Evolutionary conservation across 1,284 basidiomycete genomes (phyloP).

Genomic region (Cutaneotrichosporon sp.): DNA sequence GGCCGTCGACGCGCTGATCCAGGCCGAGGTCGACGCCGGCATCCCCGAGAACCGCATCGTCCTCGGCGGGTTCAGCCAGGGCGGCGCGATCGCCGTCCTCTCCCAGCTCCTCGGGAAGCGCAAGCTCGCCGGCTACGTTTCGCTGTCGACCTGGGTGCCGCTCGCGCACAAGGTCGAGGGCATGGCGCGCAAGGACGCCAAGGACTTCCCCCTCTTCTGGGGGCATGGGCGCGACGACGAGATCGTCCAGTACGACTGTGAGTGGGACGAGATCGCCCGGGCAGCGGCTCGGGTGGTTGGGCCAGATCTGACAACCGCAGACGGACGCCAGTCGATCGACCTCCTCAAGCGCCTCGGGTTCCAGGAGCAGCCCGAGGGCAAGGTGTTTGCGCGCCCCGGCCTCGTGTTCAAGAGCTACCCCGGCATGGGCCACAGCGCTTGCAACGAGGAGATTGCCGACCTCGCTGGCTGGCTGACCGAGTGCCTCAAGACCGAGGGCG

Average conservation of each 20-base stretch:
- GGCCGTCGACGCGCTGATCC: slow-evolving; percentile 68
- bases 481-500: slow-evolving; percentile 39
- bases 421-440: slow-evolving; percentile 64
- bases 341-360: slow-evolving; percentile 63
- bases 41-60: slow-evolving; percentile 62
- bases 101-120: slow-evolving; percentile 68
- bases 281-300: background rate
- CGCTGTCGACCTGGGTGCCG: slow-evolving; percentile 76
- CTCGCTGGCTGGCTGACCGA: slow-evolving; percentile 52
- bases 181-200: slow-evolving; percentile 31
- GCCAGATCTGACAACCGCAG: slow-evolving; percentile 28
- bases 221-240: slow-evolving; percentile 80
- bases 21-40: slow-evolving; percentile 70
- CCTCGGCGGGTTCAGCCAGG: slow-evolving; percentile 86
- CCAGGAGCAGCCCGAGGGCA: slow-evolving; percentile 37
- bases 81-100: slow-evolving; percentile 74
- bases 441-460: slow-evolving; percentile 65
- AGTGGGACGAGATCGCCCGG: slow-evolving; percentile 15
- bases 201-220: slow-evolving; percentile 77
- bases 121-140: slow-evolving; percentile 70
- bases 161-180: slow-evolving; percentile 65
- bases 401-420: slow-evolving; percentile 54
- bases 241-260: slow-evolving; percentile 62
- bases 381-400: slow-evolving; percentile 47
- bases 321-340: slow-evolving; percentile 59